Evolutionary conservation across 495 filamentous ascomycete genomes (phyloP), one percentile per base, ranked within the genome.

Genomic region (Hypoxylon intermedium): DNA sequence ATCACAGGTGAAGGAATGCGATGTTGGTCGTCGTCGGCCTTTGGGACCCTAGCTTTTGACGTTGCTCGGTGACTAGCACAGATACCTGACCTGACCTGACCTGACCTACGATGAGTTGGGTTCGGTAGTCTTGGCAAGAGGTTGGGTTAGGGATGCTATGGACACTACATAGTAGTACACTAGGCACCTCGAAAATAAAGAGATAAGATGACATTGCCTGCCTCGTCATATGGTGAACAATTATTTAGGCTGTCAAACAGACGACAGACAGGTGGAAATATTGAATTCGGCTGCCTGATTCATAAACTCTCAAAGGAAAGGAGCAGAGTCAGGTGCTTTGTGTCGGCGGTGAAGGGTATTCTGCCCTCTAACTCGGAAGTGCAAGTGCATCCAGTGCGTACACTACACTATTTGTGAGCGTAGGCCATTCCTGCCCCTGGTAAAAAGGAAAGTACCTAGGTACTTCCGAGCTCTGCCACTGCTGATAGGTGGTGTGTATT

Each of bases 361-460:
- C 13, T 46, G 18, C 36, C 45, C 55, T n/a, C 23, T 21, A 41
- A 41, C 31, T 41, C 23, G 20, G 23, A 46, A 5, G 3, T 50
- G 44, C n/a, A n/a, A 34, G 26, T 16, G 11, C 15, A 6, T 33
- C 21, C 26, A 45, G 41, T 53, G 48, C 42, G 42, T 60, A n/a
- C n/a, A n/a, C n/a, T n/a, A n/a, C n/a, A n/a, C n/a, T n/a, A 46
- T 49, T 52, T 60, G 41, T 59, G 55, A 51, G 61, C 55, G 60
- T 53, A 59, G 48, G 40, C 45, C 48, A 58, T 54, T 50, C 49
- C 20, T 58, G 23, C 24, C 38, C 48, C 53, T 38, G 52, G 60
- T 49, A 58, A 58, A 44, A 51, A 21, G 16, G 21, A 42, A 23
- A 13, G 44, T 53, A 64, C 60, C n/a, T 24, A 20, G 36, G 48